Percentiles rank a stretch among this genome's conserved stretches.
These are phyloP conservation scores for Aspergillus leporis DNA, from an alignment of 495 filamentous ascomycete species.

Conservation along the genomic window DNA sequence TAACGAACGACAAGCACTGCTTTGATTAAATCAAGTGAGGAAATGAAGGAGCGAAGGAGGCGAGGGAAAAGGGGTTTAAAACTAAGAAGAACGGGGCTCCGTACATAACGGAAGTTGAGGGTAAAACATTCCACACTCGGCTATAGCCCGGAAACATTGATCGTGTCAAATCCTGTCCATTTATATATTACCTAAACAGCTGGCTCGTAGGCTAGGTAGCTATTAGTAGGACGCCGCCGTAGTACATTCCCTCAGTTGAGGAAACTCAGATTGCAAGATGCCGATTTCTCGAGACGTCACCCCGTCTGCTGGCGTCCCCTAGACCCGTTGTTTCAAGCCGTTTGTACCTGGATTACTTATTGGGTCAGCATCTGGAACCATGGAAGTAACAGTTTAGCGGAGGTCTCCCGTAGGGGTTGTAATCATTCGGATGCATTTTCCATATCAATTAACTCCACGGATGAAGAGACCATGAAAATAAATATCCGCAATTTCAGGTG, in stretches of 20 bases:
- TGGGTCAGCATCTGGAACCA: not conserved
- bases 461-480: too few relatives aligned
- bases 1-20: conserved; percentile 23
- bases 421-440: too few relatives aligned
- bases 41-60: conserved; percentile 16
- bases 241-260: conserved; percentile 11
- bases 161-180: not conserved
- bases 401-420: not conserved
- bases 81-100: conserved; percentile 9
- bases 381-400: not conserved
- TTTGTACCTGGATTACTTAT: not conserved
- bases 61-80: not conserved
- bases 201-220: not conserved
- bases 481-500: too few relatives aligned
- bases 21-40: conserved; percentile 18
- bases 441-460: too few relatives aligned
- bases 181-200: not conserved
- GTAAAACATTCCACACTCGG: not conserved
- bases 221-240: not conserved
- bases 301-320: not conserved
- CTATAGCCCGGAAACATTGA: not conserved
- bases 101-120: not conserved
- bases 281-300: not conserved
- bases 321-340: not conserved
- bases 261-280: conserved; percentile 6